Percentiles rank a stretch among this genome's conserved stretches.
Evolutionary conservation across 225 moss, liverwort and hornwort species (phyloP).

Genomic region (Neckera pumila): DNA sequence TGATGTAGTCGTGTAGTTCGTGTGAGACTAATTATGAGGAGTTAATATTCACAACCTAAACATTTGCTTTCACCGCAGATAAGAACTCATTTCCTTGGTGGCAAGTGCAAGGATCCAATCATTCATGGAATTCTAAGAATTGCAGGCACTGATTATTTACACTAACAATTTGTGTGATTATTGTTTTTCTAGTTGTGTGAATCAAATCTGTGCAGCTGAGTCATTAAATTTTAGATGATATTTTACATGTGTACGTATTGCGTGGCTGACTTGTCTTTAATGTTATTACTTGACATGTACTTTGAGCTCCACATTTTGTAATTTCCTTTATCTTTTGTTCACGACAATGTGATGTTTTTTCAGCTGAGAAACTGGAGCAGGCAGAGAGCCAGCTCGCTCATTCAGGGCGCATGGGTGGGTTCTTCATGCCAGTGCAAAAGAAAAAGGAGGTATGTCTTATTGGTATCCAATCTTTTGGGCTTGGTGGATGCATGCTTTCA

Average conservation of each 20-base stretch:
- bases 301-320: neutral
- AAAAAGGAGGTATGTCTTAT: conserved; percentile 74
- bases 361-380: conserved; percentile 99
- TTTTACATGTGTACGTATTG: neutral
- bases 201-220: neutral
- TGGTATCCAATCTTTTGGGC: neutral
- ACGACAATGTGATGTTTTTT: neutral
- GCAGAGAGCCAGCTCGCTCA: conserved; percentile 89
- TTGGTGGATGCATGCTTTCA: neutral
- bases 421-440: conserved; percentile 89
- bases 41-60: neutral
- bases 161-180: neutral
- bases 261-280: neutral
- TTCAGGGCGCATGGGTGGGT: conserved; percentile 90
- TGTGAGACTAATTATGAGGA: neutral
- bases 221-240: neutral
- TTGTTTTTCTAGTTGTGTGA: neutral
- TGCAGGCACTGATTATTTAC: neutral
- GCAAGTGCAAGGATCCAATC: neutral
- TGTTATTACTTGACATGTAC: neutral
- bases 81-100: neutral
- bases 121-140: neutral
- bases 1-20: neutral
- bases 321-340: neutral
- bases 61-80: neutral